phyloP scores from a whole-genome alignment of 192 early-diverging fungal genomes.

The Funneliformis geosporum region DNA sequence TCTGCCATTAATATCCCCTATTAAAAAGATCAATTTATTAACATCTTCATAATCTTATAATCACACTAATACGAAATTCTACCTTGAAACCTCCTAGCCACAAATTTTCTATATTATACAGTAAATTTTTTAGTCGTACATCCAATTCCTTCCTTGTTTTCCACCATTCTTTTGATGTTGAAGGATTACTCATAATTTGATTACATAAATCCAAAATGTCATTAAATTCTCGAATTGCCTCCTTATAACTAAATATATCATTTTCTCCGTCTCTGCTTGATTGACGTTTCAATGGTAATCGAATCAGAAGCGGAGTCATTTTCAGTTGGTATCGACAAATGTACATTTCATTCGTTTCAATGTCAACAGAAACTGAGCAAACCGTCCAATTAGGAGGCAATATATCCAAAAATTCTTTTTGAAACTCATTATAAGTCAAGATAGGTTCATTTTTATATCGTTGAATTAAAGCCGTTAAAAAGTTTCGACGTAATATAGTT shows the following conservation, averaged over 20 bases:
- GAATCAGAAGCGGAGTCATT: slow-evolving; percentile 59
- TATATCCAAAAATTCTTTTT: slow-evolving; percentile 51
- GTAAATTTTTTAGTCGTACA: slow-evolving; percentile 58
- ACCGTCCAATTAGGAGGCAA: slow-evolving; percentile 75
- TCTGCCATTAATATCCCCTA: slow-evolving; percentile 46
- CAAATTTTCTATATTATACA: slow-evolving; percentile 66
- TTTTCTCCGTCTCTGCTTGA: slow-evolving; percentile 42
- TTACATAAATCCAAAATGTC: slow-evolving; percentile 72
- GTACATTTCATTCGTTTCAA: slow-evolving; percentile 64
- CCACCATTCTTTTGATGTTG: slow-evolving; percentile 75
- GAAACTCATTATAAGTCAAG: slow-evolving; percentile 46
- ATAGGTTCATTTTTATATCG: slow-evolving; percentile 45
- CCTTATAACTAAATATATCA: slow-evolving; percentile 48
- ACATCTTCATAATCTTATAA: slow-evolving; percentile 1
- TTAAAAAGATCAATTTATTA: background rate
- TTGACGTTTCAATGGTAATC: slow-evolving; percentile 71
- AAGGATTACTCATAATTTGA: slow-evolving; percentile 60
- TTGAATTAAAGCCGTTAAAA: slow-evolving; percentile 35
- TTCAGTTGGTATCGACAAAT: slow-evolving; percentile 60
- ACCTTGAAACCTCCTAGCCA: slow-evolving; percentile 92
- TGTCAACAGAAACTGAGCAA: slow-evolving; percentile 77
- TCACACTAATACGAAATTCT: slow-evolving; percentile 6
- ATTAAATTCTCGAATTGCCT: slow-evolving; percentile 61
- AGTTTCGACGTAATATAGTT: slow-evolving; percentile 1
- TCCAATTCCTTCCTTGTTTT: slow-evolving; percentile 70